Evolutionary conservation across 1,139 yeast species (phyloP), one percentile per base, ranked within the genome.

Genomic region (Sugiyamaella novakii): DNA sequence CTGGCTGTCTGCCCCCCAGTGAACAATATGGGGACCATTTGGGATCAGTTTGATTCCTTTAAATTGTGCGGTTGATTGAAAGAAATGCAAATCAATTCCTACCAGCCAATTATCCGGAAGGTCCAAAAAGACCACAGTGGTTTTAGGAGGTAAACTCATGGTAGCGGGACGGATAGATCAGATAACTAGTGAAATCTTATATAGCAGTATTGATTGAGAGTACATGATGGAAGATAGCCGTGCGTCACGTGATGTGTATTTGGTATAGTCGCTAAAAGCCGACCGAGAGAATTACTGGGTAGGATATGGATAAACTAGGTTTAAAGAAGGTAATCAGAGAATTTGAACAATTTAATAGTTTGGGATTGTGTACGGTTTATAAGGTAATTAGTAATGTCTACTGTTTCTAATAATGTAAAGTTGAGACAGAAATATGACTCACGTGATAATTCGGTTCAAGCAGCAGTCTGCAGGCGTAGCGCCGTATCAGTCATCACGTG

Each of bases 1-100:
- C 18, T 51, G 52, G 17, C 47, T 50, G 29, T 63, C 67, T 35
- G 52, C 56, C 0, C 70, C 69, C 67, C 71, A 71, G 51, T 73
- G 76, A 12, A 72, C 54, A 3, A 67, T 56, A 56, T 73, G 77
- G 4, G 68, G 40, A 1, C 76, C 76, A n/a, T 59, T 52, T 1
- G 70, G 68, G 12, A 73, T 60, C 18, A 63, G 59, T 46, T 71
- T 71, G 46, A 73, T 58, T 1, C 77, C 77, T 43, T 54, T 61
- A 37, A 72, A 62, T 10, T 59, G 52, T 0, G 59, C 48, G 14
- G 67, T 69, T 2, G 73, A 51, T 34, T 67, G 63, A 59, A 73
- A 72, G 53, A 69, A 71, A 38, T 67, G 69, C 8, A 68, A 51
- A 51, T 73, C 75, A 8, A 72, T 63, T 2, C 76, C 77, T 0